Evolutionary conservation across 2,329 filamentous ascomycete species (phyloP).

Genomic region (Diaporthe destruens): DNA sequence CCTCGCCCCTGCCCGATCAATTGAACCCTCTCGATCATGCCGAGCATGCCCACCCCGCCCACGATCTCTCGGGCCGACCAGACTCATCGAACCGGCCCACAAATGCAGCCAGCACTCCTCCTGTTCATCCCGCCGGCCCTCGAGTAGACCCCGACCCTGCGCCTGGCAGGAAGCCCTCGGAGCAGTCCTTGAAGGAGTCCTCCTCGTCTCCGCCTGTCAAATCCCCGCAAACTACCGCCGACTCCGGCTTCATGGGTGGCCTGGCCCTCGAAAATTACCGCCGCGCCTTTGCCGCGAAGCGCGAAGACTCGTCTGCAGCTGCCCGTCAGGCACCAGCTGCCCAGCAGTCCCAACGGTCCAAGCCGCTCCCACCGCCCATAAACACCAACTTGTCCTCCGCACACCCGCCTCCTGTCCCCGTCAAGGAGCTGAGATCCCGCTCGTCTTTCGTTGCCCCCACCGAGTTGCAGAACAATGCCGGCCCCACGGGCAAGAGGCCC

Average conservation of each 20-base stretch:
- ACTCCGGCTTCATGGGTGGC: constrained; percentile 67
- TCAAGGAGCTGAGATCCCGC: constrained; percentile 50
- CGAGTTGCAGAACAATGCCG: constrained; percentile 56
- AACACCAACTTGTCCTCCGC: constrained; percentile 50
- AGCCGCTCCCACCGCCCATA: constrained; percentile 53
- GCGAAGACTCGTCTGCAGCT: constrained; percentile 39
- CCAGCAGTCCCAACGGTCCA: constrained; percentile 46
- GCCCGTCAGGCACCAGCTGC: constrained; percentile 35
- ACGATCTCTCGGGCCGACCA: constrained; percentile 53
- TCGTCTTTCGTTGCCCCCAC: constrained; percentile 63
- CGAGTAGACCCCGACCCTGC: constrained; percentile 51
- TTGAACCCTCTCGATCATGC: constrained; percentile 54
- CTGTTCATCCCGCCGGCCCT: constrained; percentile 64
- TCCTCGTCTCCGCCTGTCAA: constrained; percentile 48
- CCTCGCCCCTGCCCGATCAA: constrained; percentile 65
- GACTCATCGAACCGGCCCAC: constrained; percentile 54
- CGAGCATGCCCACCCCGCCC: constrained; percentile 56
- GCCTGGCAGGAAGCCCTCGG: constrained; percentile 36
- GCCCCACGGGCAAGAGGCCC: constrained; percentile 56
- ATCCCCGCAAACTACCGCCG: constrained; percentile 52
- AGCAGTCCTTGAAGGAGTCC: constrained; percentile 42
- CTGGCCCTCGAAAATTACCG: constrained; percentile 66
- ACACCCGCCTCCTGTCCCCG: constrained; percentile 48
- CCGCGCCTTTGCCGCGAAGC: constrained; percentile 50
- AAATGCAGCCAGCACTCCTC: constrained; percentile 56